Evolutionary conservation across 257 asterid species (phyloP).

Genomic region (Perilla frutescens): DNA sequence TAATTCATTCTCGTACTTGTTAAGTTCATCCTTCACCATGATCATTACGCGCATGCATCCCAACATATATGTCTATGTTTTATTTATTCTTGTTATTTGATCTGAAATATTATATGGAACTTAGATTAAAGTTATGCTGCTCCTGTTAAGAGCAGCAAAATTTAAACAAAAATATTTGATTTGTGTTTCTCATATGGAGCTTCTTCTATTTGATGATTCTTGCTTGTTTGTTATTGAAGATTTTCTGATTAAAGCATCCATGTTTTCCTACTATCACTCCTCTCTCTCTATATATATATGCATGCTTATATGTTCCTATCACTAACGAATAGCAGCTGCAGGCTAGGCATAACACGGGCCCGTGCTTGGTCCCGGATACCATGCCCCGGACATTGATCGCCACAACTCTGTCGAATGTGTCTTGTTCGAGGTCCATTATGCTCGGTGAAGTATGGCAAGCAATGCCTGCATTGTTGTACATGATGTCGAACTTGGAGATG

Average conservation of each 20-base stretch:
- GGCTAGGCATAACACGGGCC: slow-evolving; percentile 52
- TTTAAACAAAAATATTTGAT: background rate
- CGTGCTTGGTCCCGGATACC: slow-evolving; percentile 81
- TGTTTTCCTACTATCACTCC: background rate
- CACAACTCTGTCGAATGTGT: slow-evolving; percentile 68
- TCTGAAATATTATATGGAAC: no score
- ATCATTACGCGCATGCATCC: background rate
- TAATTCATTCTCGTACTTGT: background rate
- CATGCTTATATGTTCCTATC: background rate
- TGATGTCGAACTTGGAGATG: slow-evolving; percentile 66
- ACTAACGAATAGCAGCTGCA: no score
- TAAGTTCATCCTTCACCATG: background rate
- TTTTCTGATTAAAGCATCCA: no score
- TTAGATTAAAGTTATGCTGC: no score
- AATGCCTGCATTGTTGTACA: slow-evolving; percentile 92
- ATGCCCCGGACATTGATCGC: slow-evolving; percentile 76
- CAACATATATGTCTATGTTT: background rate
- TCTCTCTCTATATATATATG: background rate
- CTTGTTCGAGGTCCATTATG: slow-evolving; percentile 69
- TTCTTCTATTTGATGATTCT: background rate
- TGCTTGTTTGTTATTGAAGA: no score
- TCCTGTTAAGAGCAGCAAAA: background rate
- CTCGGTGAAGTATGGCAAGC: slow-evolving; percentile 77
- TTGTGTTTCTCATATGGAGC: background rate
- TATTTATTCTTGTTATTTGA: background rate